phyloP scores from a whole-genome alignment of 306 rosid genomes.

The Cyamopsis tetragonoloba region DNA sequence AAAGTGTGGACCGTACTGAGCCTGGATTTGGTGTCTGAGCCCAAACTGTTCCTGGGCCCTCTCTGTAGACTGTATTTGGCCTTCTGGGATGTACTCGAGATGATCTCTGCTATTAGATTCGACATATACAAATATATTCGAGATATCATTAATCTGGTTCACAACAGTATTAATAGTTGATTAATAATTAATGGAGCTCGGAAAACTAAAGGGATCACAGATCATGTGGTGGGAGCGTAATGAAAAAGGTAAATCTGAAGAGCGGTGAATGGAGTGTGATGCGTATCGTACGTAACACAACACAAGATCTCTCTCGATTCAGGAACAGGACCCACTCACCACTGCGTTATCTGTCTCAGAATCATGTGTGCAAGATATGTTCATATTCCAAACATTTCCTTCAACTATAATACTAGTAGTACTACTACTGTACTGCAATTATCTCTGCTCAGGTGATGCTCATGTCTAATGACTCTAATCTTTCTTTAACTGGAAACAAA shows the following conservation, averaged over 20 bases:
- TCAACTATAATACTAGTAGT: too few species aligned
- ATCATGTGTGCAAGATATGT: background rate
- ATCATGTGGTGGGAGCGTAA: background rate
- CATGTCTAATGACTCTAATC: too few species aligned
- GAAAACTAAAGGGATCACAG: background rate
- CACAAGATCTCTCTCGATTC: background rate
- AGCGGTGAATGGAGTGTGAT: background rate
- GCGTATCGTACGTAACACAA: background rate
- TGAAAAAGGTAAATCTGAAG: background rate
- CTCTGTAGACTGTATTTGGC: too few species aligned
- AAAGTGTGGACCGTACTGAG: too few species aligned
- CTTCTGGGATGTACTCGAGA: too few species aligned
- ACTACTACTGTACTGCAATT: background rate
- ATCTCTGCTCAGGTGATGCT: background rate
- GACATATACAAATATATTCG: too few species aligned
- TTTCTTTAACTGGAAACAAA: too few species aligned
- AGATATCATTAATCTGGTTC: too few species aligned
- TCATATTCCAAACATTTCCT: background rate
- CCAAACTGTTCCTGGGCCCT: too few species aligned
- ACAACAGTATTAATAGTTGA: background rate
- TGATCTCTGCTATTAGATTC: too few species aligned
- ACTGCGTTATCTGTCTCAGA: background rate
- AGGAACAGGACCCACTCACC: background rate
- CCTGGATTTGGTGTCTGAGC: too few species aligned
- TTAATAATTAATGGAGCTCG: background rate